Percentiles rank a stretch among this genome's conserved stretches.
phyloP scores from a whole-genome alignment of 2,329 filamentous ascomycete genomes.

The Colletotrichum tropicicola region DNA sequence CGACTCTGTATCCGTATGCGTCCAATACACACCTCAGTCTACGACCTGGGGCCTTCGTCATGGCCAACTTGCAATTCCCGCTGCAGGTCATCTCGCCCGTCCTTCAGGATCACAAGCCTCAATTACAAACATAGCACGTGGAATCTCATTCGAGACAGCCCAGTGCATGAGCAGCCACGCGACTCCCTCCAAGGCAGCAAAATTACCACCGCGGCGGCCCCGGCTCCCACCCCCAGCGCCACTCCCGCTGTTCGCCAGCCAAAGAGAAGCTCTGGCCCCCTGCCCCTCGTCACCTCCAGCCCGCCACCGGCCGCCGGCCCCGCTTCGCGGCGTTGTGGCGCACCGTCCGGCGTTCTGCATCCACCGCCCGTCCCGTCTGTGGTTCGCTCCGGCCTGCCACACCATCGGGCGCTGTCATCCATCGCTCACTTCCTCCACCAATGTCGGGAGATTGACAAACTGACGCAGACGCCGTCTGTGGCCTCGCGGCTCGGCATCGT shows the following conservation, averaged over 20 bases:
- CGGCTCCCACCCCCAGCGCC: not conserved
- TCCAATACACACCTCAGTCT: no score
- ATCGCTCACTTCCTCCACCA: not conserved
- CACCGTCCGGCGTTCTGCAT: slow-evolving; percentile 13
- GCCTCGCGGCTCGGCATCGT: no score
- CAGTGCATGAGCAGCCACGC: not conserved
- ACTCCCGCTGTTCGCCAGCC: not conserved
- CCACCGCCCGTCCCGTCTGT: not conserved
- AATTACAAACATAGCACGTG: not conserved
- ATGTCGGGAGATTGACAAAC: not conserved
- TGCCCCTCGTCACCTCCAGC: no score
- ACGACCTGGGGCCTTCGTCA: no score
- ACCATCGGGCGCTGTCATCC: not conserved
- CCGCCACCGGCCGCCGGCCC: not conserved
- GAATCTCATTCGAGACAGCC: not conserved
- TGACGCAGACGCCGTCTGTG: not conserved
- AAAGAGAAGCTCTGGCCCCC: no score
- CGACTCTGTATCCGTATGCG: no score
- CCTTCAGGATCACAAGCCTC: no score
- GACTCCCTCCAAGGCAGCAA: not conserved
- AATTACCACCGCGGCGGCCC: not conserved
- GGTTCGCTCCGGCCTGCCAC: not conserved
- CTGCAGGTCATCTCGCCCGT: no score
- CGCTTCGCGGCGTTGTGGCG: not conserved
- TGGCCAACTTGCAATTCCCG: no score